phyloP scores from a whole-genome alignment of 192 early-diverging fungal genomes.

The Umbelopsis isabellina region DNA sequence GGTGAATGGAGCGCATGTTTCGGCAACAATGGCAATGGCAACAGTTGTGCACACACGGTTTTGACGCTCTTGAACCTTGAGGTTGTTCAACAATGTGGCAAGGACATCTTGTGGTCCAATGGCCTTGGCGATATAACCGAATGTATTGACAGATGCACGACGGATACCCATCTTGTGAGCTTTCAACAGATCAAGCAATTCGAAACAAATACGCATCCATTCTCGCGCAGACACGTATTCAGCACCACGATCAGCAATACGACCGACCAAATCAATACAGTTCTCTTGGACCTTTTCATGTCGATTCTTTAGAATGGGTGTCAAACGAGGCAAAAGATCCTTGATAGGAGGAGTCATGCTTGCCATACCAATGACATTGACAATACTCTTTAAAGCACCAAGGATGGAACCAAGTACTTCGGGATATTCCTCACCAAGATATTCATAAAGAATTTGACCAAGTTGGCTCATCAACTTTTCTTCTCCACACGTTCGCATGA shows the following conservation, averaged over 20 bases:
- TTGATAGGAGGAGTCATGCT: conserved; percentile 99
- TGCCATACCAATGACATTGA: conserved; percentile 97
- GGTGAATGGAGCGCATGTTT: conserved; percentile 93
- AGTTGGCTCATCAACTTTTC: conserved; percentile 94
- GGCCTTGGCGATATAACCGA: conserved; percentile 98
- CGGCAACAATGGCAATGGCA: conserved; percentile 90
- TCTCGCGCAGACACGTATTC: conserved; percentile 95
- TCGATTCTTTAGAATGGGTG: conserved; percentile 97
- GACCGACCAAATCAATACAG: conserved; percentile 94
- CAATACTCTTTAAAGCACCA: conserved; percentile 90
- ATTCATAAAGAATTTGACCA: conserved; percentile 94
- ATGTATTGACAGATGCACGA: conserved; percentile 96
- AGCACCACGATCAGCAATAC: conserved; percentile 97
- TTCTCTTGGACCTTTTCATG: conserved; percentile 96
- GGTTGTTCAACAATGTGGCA: conserved; percentile 96
- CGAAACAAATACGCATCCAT: conserved; percentile 99
- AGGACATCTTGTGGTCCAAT: conserved; percentile 99
- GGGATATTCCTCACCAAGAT: conserved; percentile 99
- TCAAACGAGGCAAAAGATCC: conserved; percentile 92
- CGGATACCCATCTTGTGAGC: conserved; percentile 96
- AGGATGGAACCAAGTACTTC: conserved; percentile 97
- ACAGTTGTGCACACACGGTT: conserved; percentile 99
- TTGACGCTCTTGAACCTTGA: conserved; percentile 99
- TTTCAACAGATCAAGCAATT: conserved; percentile 94
- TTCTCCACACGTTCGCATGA: conserved; percentile 93